phyloP scores from a whole-genome alignment of 108 stramenopile genomes.

The Hondaea fermentalgiana region DNA sequence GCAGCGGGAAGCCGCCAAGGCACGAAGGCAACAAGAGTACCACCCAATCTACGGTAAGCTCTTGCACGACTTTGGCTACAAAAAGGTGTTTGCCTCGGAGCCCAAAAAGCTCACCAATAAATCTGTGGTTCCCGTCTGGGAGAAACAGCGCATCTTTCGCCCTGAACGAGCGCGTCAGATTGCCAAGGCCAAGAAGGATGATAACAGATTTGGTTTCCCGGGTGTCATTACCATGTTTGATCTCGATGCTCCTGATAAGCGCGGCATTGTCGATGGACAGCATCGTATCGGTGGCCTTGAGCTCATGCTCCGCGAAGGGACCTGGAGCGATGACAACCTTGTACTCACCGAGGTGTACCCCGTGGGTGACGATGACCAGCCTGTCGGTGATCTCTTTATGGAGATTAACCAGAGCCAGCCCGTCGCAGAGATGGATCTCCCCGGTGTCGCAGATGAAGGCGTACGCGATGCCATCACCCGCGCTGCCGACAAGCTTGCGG shows the following conservation, averaged over 20 bases:
- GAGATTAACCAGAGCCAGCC: slow-evolving; percentile 82
- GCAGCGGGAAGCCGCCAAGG: neutral
- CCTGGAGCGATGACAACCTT: slow-evolving; percentile 24
- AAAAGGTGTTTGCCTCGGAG: slow-evolving; percentile 21
- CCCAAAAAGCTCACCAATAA: neutral
- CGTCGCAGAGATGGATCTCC: slow-evolving; percentile 64
- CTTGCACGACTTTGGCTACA: slow-evolving; percentile 24
- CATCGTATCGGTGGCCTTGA: slow-evolving; percentile 74
- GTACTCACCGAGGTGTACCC: slow-evolving; percentile 70
- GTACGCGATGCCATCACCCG: slow-evolving; percentile 51
- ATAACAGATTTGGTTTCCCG: neutral
- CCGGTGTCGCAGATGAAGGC: slow-evolving; percentile 43
- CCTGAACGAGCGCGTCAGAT: slow-evolving; percentile 22
- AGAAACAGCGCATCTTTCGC: slow-evolving; percentile 27
- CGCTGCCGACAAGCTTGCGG: slow-evolving; percentile 45
- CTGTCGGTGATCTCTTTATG: slow-evolving; percentile 57
- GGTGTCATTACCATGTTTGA: slow-evolving; percentile 26
- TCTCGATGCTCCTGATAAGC: slow-evolving; percentile 29
- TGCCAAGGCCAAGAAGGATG: neutral
- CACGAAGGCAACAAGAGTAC: neutral
- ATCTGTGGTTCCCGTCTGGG: slow-evolving; percentile 12
- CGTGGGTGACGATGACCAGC: neutral
- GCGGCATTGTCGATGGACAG: slow-evolving; percentile 76
- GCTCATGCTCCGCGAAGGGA: slow-evolving; percentile 46
- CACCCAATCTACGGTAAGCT: slow-evolving; percentile 25